Conservation (phyloP, 148 eudicot genomes). For the Fagopyrum esculentum region DNA sequence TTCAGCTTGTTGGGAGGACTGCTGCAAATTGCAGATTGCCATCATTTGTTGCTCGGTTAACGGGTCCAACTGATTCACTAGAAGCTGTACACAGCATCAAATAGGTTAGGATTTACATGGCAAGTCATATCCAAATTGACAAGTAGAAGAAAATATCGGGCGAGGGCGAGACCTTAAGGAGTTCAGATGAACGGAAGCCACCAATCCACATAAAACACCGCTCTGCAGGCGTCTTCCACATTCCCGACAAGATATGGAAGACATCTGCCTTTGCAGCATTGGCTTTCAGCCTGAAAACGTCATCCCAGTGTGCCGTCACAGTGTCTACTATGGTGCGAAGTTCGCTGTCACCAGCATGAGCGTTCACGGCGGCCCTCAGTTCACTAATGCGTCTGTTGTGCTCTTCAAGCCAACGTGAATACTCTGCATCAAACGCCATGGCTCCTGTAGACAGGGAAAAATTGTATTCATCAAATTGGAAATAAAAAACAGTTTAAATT, state of each 20-base stretch:
- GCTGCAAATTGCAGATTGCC: slow-evolving; percentile 69
- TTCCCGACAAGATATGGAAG: slow-evolving; percentile 39
- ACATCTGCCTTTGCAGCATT: slow-evolving; percentile 72
- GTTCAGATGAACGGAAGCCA: slow-evolving; percentile 91
- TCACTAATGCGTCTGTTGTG: slow-evolving; percentile 63
- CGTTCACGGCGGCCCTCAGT: slow-evolving; percentile 75
- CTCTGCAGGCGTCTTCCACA: slow-evolving; percentile 98
- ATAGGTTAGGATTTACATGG: neutral
- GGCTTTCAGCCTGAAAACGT: slow-evolving; percentile 70
- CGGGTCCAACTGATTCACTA: slow-evolving; percentile 78
- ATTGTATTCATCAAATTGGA: too few relatives aligned
- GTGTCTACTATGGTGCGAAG: slow-evolving; percentile 65
- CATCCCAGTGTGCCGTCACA: slow-evolving; percentile 58
- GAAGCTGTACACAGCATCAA: slow-evolving; percentile 45
- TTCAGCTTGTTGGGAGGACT: slow-evolving; percentile 91
- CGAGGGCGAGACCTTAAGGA: slow-evolving; percentile 49
- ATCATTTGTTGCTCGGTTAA: slow-evolving; percentile 82
- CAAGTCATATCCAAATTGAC: neutral
- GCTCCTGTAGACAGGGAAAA: slow-evolving; percentile 40
- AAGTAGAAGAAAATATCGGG: neutral
- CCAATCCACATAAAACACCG: slow-evolving; percentile 99
- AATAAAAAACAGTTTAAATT: too few relatives aligned
- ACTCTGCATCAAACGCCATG: slow-evolving; percentile 86
- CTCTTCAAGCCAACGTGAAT: slow-evolving; percentile 87
- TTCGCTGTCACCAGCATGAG: slow-evolving; percentile 83